phyloP scores from a whole-genome alignment of 768 basidiomycete species.

The Russula foetens region DNA sequence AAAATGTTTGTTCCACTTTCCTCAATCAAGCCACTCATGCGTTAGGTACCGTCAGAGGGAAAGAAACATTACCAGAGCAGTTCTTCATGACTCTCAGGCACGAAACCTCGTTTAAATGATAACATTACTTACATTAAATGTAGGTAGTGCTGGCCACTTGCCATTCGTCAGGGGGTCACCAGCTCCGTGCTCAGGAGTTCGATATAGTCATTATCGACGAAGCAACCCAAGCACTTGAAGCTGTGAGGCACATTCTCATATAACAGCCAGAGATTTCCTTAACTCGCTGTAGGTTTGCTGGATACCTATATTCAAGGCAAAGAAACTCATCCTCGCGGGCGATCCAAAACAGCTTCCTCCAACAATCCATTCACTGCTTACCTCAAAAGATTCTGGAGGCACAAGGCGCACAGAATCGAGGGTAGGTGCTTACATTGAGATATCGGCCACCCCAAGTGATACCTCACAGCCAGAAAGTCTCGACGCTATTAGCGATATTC shows the following conservation, averaged over 20 bases:
- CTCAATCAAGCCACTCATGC: not conserved
- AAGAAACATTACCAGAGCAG: conserved; percentile 71
- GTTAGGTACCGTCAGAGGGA: conserved; percentile 83
- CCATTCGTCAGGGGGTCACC: conserved; percentile 84
- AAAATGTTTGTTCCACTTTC: not conserved
- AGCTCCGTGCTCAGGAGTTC: conserved; percentile 68
- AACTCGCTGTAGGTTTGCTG: conserved; percentile 62
- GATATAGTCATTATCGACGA: conserved; percentile 97
- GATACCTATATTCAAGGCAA: conserved; percentile 90
- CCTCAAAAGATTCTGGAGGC: conserved; percentile 23
- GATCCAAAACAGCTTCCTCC: conserved; percentile 96
- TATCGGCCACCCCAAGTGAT: not conserved
- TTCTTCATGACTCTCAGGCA: conserved; percentile 73
- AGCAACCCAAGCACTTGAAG: conserved; percentile 94
- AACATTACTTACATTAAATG: not conserved
- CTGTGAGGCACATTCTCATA: conserved; percentile 41
- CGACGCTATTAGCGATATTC: not conserved
- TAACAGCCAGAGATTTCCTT: not conserved
- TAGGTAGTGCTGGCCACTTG: conserved; percentile 92
- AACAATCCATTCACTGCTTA: conserved; percentile 68
- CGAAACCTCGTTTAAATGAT: not conserved
- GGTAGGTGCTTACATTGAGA: not conserved
- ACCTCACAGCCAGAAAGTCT: not conserved
- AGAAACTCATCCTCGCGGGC: conserved; percentile 85
- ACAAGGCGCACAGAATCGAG: not conserved